Evolutionary conservation across 108 stramenopile genomes (phyloP), one percentile per base, ranked within the genome.

Genomic region (Cyclotella baltica): DNA sequence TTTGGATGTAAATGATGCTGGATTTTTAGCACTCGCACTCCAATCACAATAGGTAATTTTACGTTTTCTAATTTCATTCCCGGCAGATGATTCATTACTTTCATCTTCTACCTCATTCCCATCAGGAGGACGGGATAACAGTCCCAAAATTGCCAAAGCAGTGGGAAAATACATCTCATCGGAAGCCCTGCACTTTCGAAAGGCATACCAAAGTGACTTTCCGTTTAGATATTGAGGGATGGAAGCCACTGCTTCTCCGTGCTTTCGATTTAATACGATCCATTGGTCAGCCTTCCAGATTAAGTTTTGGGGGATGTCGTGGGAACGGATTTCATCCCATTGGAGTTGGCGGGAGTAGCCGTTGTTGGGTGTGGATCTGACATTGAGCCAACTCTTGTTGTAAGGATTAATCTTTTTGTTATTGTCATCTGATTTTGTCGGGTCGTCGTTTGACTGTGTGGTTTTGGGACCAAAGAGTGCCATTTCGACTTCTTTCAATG

Each of bases 221-320:
- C 88, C 78, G 33, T 92, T 71, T 6, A 88, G 71, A 22, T 85
- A 87, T 78, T 55, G 23, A 22, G 78, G 59, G 34, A 92, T 38
- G 25, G 68, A 75, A 25, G 88, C 73, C 34, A 92, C 81, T 11
- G 83, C 77, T 20, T 77, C 73, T 10, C 88, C 91, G 70, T 96
- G 92, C 9, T 35, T 13, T 40, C 91, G 85, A 38, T 80, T 83
- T 23, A 96, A 71, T 33, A 87, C 67, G 10, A 91, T 80, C 96
- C 96, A 96, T 78, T 96, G 96, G 77, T 96, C 96, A 5, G 92
- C 96, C 75, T 96, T 96, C 91, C 93, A 96, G n/a, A 91, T 80
- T 52, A 80, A 77, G 36, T 79, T 73, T n/a, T 67, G 72, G 15
- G 92, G 93, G n/a, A 94, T 74, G 38, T 77, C 75, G 11, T 68